phyloP scores from a whole-genome alignment of 2,329 filamentous ascomycete genomes.

The Daldinia sp. region DNA sequence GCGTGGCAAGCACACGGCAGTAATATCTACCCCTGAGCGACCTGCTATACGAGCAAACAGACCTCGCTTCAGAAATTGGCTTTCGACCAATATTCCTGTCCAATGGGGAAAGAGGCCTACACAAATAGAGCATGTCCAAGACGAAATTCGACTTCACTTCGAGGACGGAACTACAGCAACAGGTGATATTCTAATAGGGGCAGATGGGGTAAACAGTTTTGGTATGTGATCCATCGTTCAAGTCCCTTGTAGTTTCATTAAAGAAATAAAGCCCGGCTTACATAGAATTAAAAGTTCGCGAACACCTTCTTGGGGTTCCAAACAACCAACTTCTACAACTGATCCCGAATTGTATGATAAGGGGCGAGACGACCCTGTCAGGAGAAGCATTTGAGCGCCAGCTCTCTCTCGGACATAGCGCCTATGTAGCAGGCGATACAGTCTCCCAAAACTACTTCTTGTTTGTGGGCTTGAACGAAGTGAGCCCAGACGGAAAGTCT shows the following conservation, averaged over 20 bases:
- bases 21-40: slow-evolving; percentile 10
- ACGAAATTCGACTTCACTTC: slow-evolving; percentile 36
- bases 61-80: slow-evolving; percentile 39
- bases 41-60: slow-evolving; percentile 38
- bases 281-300: slow-evolving; percentile 29
- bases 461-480: slow-evolving; percentile 39
- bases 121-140: slow-evolving; percentile 31
- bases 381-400: slow-evolving; percentile 41
- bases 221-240: slow-evolving; percentile 25
- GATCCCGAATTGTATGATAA: slow-evolving; percentile 34
- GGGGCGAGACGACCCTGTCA: slow-evolving; percentile 39
- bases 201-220: slow-evolving; percentile 43
- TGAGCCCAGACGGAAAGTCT: slow-evolving; percentile 31
- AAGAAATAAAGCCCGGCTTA: neutral
- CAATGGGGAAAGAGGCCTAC: slow-evolving; percentile 39
- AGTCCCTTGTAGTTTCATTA: neutral
- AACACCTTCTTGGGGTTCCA: slow-evolving; percentile 34
- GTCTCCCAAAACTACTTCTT: slow-evolving; percentile 10
- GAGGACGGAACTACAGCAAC: slow-evolving; percentile 40
- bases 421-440: slow-evolving; percentile 23
- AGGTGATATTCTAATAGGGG: slow-evolving; percentile 43
- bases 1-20: neutral
- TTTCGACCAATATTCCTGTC: slow-evolving; percentile 40
- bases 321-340: slow-evolving; percentile 33
- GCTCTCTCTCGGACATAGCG: slow-evolving; percentile 41